These are phyloP conservation scores for Lachnellula subtilissima DNA, from an alignment of 2,329 filamentous ascomycete species.

Conservation along the genomic window DNA sequence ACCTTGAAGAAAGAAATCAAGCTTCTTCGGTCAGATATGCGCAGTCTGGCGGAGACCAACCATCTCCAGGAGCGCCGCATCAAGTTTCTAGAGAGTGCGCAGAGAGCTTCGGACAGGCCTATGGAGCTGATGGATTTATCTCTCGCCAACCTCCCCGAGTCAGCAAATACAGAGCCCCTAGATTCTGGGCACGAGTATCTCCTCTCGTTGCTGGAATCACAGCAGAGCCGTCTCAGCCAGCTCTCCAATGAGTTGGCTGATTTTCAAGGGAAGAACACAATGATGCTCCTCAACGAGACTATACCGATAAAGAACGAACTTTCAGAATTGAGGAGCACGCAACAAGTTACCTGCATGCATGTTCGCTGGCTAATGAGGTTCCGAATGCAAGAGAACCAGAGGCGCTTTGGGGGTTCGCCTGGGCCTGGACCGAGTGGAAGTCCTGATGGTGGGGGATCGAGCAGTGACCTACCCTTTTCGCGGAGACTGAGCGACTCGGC, in stretches of 20 bases:
- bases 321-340: slow-evolving; percentile 41
- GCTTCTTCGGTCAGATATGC: slow-evolving; percentile 40
- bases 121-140: slow-evolving; percentile 22
- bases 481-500: slow-evolving; percentile 22
- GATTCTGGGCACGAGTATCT: slow-evolving; percentile 42
- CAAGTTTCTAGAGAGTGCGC: slow-evolving; percentile 38
- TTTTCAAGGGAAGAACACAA: slow-evolving; percentile 54
- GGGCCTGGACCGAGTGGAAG: slow-evolving; percentile 11
- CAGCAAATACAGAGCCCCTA: slow-evolving; percentile 17
- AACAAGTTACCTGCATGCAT: slow-evolving; percentile 33
- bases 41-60: slow-evolving; percentile 37
- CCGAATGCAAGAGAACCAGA: slow-evolving; percentile 28
- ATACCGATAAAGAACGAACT: slow-evolving; percentile 59
- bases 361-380: slow-evolving; percentile 33
- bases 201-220: slow-evolving; percentile 43
- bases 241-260: slow-evolving; percentile 53
- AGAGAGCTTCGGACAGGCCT: slow-evolving; percentile 25
- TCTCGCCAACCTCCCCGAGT: slow-evolving; percentile 25
- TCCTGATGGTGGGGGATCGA: slow-evolving; percentile 16
- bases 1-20: slow-evolving; percentile 42
- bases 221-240: slow-evolving; percentile 52
- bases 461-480: slow-evolving; percentile 6
- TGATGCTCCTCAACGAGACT: slow-evolving; percentile 58
- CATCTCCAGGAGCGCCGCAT: slow-evolving; percentile 38
- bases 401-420: slow-evolving; percentile 14